A percentile compares a stretch with the other conserved stretches of the same genome.
phyloP scores from a whole-genome alignment of 2,329 filamentous ascomycete species.

The Aaosphaeria pasadenensis region DNA sequence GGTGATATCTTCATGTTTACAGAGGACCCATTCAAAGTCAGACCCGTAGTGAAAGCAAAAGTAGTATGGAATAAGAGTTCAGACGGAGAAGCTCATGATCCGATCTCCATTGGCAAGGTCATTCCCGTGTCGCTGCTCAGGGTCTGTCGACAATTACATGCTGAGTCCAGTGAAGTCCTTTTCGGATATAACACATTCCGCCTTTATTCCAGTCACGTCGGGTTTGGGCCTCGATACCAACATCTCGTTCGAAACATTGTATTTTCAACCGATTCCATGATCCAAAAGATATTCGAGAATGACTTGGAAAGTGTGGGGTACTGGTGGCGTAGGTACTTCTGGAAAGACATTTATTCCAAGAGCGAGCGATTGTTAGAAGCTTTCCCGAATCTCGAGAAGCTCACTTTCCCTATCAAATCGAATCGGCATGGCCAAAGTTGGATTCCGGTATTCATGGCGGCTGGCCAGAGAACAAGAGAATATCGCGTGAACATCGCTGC shows the following conservation, averaged over 20 bases:
- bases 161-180: constrained; percentile 44
- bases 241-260: constrained; percentile 18
- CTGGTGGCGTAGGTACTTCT: constrained; percentile 26
- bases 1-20: constrained; percentile 29
- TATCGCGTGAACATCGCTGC: constrained; percentile 24
- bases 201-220: constrained; percentile 13
- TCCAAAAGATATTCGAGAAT: constrained; percentile 17
- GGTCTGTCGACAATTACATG: constrained; percentile 41
- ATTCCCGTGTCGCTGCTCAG: constrained; percentile 25
- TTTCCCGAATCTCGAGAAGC: constrained; percentile 20
- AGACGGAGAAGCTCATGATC: constrained; percentile 18
- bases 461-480: constrained; percentile 21
- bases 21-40: constrained; percentile 9
- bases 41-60: constrained; percentile 13
- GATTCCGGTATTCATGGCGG: constrained; percentile 23
- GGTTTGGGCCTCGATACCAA: constrained; percentile 16
- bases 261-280: constrained; percentile 14
- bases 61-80: constrained; percentile 18
- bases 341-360: constrained; percentile 21
- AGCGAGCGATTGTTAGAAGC: constrained; percentile 13
- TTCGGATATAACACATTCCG: constrained; percentile 49
- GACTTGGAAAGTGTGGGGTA: constrained; percentile 23
- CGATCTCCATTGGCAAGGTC: constrained; percentile 11
- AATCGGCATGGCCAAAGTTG: constrained; percentile 10
- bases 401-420: constrained; percentile 23